Percentiles rank a stretch among this genome's conserved stretches.
Evolutionary conservation across 2,329 filamentous ascomycete species (phyloP).

Genomic region (Leptographium lundbergii): DNA sequence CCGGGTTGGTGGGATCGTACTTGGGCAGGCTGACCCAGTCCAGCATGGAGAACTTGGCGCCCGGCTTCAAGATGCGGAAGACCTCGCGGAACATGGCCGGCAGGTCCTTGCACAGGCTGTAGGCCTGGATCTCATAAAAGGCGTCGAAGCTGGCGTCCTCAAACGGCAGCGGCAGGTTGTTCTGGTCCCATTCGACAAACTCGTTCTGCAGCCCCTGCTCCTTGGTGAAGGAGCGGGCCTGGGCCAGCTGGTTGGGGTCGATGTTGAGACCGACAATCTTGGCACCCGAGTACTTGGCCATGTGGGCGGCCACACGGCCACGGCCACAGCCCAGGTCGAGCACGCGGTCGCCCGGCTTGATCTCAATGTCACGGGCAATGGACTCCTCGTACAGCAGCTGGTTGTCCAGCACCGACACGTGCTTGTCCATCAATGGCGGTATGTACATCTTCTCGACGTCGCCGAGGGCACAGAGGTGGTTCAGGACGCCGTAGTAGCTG

Average conservation of each 20-base stretch:
- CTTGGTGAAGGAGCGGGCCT: slow-evolving; percentile 30
- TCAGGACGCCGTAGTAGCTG: slow-evolving; percentile 40
- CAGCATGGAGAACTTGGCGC: slow-evolving; percentile 34
- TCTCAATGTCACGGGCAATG: slow-evolving; percentile 31
- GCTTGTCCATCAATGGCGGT: slow-evolving; percentile 37
- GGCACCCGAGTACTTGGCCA: slow-evolving; percentile 33
- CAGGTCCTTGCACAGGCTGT: slow-evolving; percentile 38
- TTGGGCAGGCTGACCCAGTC: slow-evolving; percentile 40
- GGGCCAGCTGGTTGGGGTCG: slow-evolving; percentile 37
- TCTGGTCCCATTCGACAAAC: slow-evolving; percentile 38
- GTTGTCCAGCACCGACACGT: slow-evolving; percentile 35
- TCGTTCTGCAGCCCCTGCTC: slow-evolving; percentile 30
- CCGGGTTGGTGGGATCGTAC: slow-evolving; percentile 31
- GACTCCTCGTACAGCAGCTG: slow-evolving; percentile 40
- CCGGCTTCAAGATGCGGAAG: slow-evolving; percentile 35
- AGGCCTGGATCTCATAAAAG: slow-evolving; percentile 46
- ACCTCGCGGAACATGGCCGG: slow-evolving; percentile 33
- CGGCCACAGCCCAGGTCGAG: slow-evolving; percentile 40
- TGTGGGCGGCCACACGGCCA: slow-evolving; percentile 40
- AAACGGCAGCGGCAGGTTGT: slow-evolving; percentile 37
- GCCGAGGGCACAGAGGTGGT: slow-evolving; percentile 40
- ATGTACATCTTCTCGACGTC: slow-evolving; percentile 49
- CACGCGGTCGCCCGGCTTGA: slow-evolving; percentile 31
- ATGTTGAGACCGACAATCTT: slow-evolving; percentile 40
- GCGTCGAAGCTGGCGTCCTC: slow-evolving; percentile 34